These are phyloP conservation scores for Alternaria infectoria DNA, from an alignment of 2,329 filamentous ascomycete genomes.

Conservation along the genomic window DNA sequence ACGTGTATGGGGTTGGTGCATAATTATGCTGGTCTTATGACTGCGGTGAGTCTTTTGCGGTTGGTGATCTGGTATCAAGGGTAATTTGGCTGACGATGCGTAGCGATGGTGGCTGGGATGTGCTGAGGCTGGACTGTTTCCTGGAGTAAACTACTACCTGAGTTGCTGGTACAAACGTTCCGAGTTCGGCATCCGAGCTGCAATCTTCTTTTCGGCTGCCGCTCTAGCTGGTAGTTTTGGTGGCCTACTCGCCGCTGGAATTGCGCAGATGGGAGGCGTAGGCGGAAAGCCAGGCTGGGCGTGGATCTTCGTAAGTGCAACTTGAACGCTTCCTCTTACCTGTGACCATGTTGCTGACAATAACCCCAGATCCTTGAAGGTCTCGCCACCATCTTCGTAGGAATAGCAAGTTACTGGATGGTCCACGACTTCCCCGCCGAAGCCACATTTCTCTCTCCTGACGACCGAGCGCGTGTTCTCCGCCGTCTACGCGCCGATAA, in stretches of 20 bases:
- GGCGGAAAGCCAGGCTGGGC: slow-evolving; percentile 54
- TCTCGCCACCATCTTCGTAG: slow-evolving; percentile 71
- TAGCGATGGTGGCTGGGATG: slow-evolving; percentile 69
- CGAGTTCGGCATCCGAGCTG: slow-evolving; percentile 80
- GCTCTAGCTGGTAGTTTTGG: slow-evolving; percentile 80
- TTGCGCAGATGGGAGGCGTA: slow-evolving; percentile 71
- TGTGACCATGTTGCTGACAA: neutral
- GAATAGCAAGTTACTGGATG: slow-evolving; percentile 70
- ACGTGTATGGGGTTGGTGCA: slow-evolving; percentile 70
- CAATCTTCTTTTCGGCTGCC: slow-evolving; percentile 84
- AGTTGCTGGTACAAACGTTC: slow-evolving; percentile 83
- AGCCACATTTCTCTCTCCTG: slow-evolving; percentile 72
- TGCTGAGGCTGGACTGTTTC: slow-evolving; percentile 72
- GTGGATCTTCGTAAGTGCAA: slow-evolving; percentile 52
- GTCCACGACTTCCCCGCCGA: slow-evolving; percentile 81
- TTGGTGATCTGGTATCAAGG: neutral
- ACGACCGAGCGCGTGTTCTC: slow-evolving; percentile 75
- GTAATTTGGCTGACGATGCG: neutral
- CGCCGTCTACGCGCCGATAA: slow-evolving; percentile 72
- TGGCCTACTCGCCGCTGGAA: slow-evolving; percentile 74
- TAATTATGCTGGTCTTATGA: slow-evolving; percentile 69
- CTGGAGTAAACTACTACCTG: slow-evolving; percentile 75
- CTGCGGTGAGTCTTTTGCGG: slow-evolving; percentile 51
- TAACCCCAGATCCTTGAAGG: slow-evolving; percentile 65
- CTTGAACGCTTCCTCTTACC: too few species aligned